Conservation (phyloP, 768 basidiomycete species). For the Coprinopsis cinerea region DNA sequence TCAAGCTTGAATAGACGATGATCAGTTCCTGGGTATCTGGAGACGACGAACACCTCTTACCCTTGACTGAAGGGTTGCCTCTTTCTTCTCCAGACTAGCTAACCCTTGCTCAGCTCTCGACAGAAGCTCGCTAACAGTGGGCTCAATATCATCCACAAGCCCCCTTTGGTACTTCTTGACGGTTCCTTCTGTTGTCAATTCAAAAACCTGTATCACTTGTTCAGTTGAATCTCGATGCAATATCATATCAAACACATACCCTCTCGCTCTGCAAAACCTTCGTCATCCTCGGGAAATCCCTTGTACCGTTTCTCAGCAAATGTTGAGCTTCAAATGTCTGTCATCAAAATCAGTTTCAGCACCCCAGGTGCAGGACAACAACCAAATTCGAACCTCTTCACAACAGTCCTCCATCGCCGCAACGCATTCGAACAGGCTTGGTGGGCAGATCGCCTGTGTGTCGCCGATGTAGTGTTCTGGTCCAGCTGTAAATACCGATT, state of each 20-base stretch:
- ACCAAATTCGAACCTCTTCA: constrained; percentile 48
- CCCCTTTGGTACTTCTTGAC: constrained; percentile 71
- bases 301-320: constrained; percentile 62
- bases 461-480: constrained; percentile 63
- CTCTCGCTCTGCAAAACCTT: constrained; percentile 62
- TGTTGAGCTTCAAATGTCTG: constrained; percentile 67
- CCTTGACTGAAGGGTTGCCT: constrained; percentile 56
- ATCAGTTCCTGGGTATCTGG: not conserved
- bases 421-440: constrained; percentile 70
- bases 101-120: constrained; percentile 67
- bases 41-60: constrained; percentile 27
- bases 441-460: constrained; percentile 59
- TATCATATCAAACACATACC: constrained; percentile 29
- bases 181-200: constrained; percentile 67
- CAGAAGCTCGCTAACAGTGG: constrained; percentile 70
- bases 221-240: not conserved
- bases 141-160: constrained; percentile 75
- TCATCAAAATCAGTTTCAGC: not conserved
- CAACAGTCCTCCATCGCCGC: constrained; percentile 76
- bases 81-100: constrained; percentile 53
- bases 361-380: not conserved
- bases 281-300: constrained; percentile 66
- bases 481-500: constrained; percentile 67
- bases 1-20: constrained; percentile 41
- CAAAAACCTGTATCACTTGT: constrained; percentile 59